A percentile compares a stretch with the other conserved stretches of the same genome.
These are phyloP conservation scores for Sphagnurus paluster DNA, from an alignment of 1,284 basidiomycete genomes.

Conservation along the genomic window DNA sequence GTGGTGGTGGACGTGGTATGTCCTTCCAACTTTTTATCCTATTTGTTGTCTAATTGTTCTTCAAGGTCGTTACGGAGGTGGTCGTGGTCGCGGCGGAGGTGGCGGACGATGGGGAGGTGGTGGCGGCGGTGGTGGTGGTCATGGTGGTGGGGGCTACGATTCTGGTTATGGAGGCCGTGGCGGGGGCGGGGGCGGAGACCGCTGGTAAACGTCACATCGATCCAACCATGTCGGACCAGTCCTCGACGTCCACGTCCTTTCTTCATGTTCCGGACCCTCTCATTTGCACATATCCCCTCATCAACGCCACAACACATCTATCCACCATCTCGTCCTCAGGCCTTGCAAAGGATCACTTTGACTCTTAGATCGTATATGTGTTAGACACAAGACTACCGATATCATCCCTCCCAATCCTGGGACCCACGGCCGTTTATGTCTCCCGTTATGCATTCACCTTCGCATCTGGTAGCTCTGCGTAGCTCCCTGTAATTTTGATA, in stretches of 20 bases:
- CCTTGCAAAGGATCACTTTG: constrained; percentile 13
- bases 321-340: neutral
- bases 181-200: constrained; percentile 39
- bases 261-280: neutral
- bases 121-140: constrained; percentile 40
- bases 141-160: constrained; percentile 38
- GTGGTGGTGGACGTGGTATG: constrained; percentile 73
- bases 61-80: constrained; percentile 59
- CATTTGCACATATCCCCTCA: constrained; percentile 3
- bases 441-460: constrained; percentile 1
- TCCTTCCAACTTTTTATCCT: constrained; percentile 9
- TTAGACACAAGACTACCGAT: constrained; percentile 20
- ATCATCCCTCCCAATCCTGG: constrained; percentile 11
- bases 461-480: constrained; percentile 2
- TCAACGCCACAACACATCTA: constrained; percentile 1
- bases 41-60: constrained; percentile 5
- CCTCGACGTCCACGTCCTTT: neutral
- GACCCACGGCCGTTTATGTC: constrained; percentile 7
- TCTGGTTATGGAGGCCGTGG: constrained; percentile 40
- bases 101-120: constrained; percentile 40
- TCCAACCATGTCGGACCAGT: neutral
- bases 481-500: constrained; percentile 14
- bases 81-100: constrained; percentile 47
- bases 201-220: constrained; percentile 33
- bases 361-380: constrained; percentile 21